phyloP scores from a whole-genome alignment of 2,329 filamentous ascomycete species.

The Penicillium nordicum region DNA sequence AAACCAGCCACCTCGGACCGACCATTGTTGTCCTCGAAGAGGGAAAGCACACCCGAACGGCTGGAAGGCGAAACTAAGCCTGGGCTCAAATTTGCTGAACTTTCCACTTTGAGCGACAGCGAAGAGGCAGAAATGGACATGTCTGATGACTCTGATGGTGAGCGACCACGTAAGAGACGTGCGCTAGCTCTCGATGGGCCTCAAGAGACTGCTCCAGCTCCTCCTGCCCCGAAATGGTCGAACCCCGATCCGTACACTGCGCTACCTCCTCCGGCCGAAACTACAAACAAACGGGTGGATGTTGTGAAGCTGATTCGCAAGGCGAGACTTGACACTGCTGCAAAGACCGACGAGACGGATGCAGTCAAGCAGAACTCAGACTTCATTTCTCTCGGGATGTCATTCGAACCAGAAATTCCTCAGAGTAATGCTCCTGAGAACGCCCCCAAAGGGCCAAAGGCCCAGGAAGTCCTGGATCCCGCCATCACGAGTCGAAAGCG shows the following conservation, averaged over 20 bases:
- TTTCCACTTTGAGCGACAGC: slow-evolving; percentile 44
- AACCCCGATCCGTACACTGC: slow-evolving; percentile 93
- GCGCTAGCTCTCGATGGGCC: slow-evolving; percentile 25
- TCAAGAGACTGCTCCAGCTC: slow-evolving; percentile 23
- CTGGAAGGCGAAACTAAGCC: slow-evolving; percentile 28
- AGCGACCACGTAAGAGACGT: slow-evolving; percentile 41
- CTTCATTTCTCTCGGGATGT: slow-evolving; percentile 81
- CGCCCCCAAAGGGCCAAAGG: slow-evolving; percentile 37
- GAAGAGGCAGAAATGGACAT: slow-evolving; percentile 47
- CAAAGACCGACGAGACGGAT: slow-evolving; percentile 50
- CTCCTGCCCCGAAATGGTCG: slow-evolving; percentile 72
- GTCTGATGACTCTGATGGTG: slow-evolving; percentile 34
- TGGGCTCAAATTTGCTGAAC: slow-evolving; percentile 33
- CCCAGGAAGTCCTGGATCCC: slow-evolving; percentile 37
- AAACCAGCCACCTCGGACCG: slow-evolving; percentile 37
- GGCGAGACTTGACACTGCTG: slow-evolving; percentile 62
- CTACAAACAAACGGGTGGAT: slow-evolving; percentile 70
- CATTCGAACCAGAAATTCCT: slow-evolving; percentile 36
- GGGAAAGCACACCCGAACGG: slow-evolving; percentile 39
- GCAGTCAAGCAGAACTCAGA: slow-evolving; percentile 64
- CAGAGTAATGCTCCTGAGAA: slow-evolving; percentile 30
- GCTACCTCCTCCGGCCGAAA: slow-evolving; percentile 74
- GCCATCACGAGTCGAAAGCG: slow-evolving; percentile 69
- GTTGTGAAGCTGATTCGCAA: slow-evolving; percentile 91
- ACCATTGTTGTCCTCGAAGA: slow-evolving; percentile 33